Evolutionary conservation across 768 basidiomycete genomes (phyloP).

Genomic region (Galerina marginata): DNA sequence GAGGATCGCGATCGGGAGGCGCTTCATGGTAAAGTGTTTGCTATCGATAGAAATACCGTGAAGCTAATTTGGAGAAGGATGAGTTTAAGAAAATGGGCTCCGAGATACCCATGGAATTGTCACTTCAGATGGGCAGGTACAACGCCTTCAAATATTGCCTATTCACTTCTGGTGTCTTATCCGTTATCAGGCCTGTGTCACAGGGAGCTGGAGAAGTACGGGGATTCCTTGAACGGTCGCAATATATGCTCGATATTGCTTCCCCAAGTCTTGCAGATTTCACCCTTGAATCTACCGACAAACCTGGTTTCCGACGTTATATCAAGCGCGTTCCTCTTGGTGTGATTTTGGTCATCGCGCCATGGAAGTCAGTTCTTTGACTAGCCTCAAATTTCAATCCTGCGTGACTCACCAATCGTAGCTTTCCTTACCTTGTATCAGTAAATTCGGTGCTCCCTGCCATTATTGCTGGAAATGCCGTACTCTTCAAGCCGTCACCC

Average conservation of each 20-base stretch:
- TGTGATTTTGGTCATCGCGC: constrained; percentile 85
- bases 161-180: background rate
- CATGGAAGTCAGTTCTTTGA: constrained; percentile 81
- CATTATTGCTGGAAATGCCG: constrained; percentile 87
- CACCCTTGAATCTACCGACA: constrained; percentile 74
- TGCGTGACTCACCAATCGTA: constrained; percentile 31
- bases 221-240: constrained; percentile 81
- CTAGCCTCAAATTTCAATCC: background rate
- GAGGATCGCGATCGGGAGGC: constrained; percentile 67
- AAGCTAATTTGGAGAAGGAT: constrained; percentile 34
- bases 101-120: constrained; percentile 76
- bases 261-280: constrained; percentile 75
- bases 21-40: constrained; percentile 38
- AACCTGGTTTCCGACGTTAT: constrained; percentile 81
- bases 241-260: constrained; percentile 88
- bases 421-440: constrained; percentile 88
- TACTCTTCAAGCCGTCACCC: constrained; percentile 94
- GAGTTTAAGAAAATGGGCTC: constrained; percentile 57
- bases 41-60: background rate
- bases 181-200: constrained; percentile 66
- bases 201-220: constrained; percentile 81
- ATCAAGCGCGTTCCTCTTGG: constrained; percentile 88
- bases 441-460: constrained; percentile 94
- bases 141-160: constrained; percentile 23
- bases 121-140: constrained; percentile 91